phyloP scores from a whole-genome alignment of 768 basidiomycete species.

The Fistulinella prunicolor region DNA sequence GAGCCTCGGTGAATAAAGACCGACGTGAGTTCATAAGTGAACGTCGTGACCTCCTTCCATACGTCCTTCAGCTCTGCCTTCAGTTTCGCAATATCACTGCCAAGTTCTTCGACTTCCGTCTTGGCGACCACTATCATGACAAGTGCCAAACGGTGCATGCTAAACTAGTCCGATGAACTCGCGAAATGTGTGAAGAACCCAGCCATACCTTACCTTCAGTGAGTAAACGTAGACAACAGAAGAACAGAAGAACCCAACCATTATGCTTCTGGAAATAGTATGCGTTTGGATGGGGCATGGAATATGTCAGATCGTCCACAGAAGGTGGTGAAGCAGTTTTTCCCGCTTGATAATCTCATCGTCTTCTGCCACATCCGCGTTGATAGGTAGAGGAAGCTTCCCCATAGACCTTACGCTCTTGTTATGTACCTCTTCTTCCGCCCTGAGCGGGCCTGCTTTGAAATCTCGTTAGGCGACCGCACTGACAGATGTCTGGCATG shows the following conservation, averaged over 20 bases:
- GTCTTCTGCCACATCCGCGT: no score
- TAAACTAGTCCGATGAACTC: slow-evolving; percentile 24
- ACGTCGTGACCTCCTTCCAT: slow-evolving; percentile 66
- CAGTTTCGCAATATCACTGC: slow-evolving; percentile 46
- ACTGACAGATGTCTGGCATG: no score
- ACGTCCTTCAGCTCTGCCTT: slow-evolving; percentile 69
- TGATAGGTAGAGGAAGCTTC: no score
- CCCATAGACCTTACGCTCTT: no score
- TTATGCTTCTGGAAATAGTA: slow-evolving; percentile 83
- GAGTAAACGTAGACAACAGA: slow-evolving; percentile 63
- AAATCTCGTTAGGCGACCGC: no score
- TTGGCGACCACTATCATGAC: slow-evolving; percentile 50
- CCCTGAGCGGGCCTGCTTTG: no score
- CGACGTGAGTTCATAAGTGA: slow-evolving; percentile 86
- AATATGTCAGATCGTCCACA: slow-evolving; percentile 60
- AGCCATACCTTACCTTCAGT: slow-evolving; percentile 66
- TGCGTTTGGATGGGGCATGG: slow-evolving; percentile 78
- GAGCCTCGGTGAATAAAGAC: slow-evolving; percentile 95
- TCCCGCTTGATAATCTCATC: no score
- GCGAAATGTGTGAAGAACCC: neutral
- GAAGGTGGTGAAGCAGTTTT: no score
- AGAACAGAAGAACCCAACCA: slow-evolving; percentile 81
- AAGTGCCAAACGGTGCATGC: slow-evolving; percentile 59
- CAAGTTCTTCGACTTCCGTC: slow-evolving; percentile 55
- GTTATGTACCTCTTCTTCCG: no score